phyloP scores from a whole-genome alignment of 805 yeast species.

The Sungouiella blattae region DNA sequence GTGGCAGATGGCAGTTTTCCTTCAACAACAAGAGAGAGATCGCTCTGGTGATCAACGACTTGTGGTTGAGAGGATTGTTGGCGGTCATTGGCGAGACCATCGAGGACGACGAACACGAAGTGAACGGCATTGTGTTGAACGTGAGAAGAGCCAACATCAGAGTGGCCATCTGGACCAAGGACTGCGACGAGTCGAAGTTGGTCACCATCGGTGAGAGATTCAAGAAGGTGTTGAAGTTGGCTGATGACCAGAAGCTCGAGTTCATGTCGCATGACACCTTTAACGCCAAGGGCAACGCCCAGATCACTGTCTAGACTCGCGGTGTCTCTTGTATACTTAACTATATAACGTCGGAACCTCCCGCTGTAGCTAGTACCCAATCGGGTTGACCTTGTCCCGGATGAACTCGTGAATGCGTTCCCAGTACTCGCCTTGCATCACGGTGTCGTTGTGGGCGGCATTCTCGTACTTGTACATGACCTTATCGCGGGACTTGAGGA shows the following conservation, averaged over 20 bases:
- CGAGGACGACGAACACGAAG: slow-evolving; percentile 77
- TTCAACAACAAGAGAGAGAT: slow-evolving; percentile 65
- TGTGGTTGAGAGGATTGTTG: slow-evolving; percentile 87
- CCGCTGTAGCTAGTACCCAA: slow-evolving; percentile 15
- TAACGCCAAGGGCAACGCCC: slow-evolving; percentile 33
- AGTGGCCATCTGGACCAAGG: slow-evolving; percentile 91
- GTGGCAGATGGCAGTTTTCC: slow-evolving; percentile 85
- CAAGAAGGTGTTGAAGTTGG: slow-evolving; percentile 77
- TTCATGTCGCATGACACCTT: slow-evolving; percentile 66
- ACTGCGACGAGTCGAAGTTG: slow-evolving; percentile 61
- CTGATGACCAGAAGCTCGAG: slow-evolving; percentile 74
- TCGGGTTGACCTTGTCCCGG: slow-evolving; percentile 39
- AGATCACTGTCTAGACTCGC: slow-evolving; percentile 17
- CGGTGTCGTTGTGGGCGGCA: slow-evolving; percentile 83
- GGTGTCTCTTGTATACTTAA: slow-evolving; percentile 11
- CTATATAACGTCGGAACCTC: slow-evolving; percentile 14
- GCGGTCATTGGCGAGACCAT: slow-evolving; percentile 94
- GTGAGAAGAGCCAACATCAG: slow-evolving; percentile 79
- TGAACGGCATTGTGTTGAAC: slow-evolving; percentile 90
- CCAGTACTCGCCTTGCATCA: slow-evolving; percentile 77
- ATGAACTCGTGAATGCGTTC: slow-evolving; percentile 59
- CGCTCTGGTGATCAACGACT: slow-evolving; percentile 67
- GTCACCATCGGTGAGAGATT: slow-evolving; percentile 80
- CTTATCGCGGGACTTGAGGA: slow-evolving; percentile 51
- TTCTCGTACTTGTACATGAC: slow-evolving; percentile 49